phyloP scores from a whole-genome alignment of 805 yeast genomes.

The Saccharomycopsis sp. region DNA sequence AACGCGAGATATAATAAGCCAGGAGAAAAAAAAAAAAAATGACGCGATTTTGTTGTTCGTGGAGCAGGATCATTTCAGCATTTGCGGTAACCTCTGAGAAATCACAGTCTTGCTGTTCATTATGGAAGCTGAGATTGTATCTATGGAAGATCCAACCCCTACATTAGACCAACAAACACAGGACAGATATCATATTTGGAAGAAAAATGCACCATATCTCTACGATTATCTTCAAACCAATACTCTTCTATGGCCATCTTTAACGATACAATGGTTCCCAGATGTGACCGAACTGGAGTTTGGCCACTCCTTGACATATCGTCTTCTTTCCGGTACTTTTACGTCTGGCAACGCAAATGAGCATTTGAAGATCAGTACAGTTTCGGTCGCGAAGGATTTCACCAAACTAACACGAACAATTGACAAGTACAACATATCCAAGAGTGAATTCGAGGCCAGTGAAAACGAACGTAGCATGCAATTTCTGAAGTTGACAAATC shows the following conservation, averaged over 20 bases:
- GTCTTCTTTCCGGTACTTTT: constrained; percentile 21
- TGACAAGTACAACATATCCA: constrained; percentile 20
- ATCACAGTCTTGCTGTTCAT: too few species aligned
- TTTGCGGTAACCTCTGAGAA: too few species aligned
- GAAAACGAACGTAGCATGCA: constrained; percentile 20
- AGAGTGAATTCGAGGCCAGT: constrained; percentile 10
- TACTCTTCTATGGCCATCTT: constrained; percentile 60
- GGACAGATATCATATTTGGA: constrained; percentile 44
- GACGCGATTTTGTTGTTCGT: too few species aligned
- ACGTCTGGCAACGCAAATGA: constrained; percentile 22
- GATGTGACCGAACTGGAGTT: constrained; percentile 23
- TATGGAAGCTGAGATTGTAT: too few species aligned
- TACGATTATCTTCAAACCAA: constrained; percentile 67
- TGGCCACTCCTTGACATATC: constrained; percentile 15
- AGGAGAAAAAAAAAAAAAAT: too few species aligned
- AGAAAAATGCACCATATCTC: constrained; percentile 69
- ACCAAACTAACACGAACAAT: too few species aligned
- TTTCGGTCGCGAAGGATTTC: too few species aligned
- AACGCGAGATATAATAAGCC: too few species aligned
- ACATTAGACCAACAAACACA: too few species aligned
- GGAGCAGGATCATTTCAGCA: too few species aligned
- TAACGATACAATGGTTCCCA: constrained; percentile 63
- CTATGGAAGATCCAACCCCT: too few species aligned
- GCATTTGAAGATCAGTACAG: constrained; percentile 17
- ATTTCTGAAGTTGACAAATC: constrained; percentile 18